Evolutionary conservation across 352 stramenopile species (phyloP).

Genomic region (Globisporangium paddicum): DNA sequence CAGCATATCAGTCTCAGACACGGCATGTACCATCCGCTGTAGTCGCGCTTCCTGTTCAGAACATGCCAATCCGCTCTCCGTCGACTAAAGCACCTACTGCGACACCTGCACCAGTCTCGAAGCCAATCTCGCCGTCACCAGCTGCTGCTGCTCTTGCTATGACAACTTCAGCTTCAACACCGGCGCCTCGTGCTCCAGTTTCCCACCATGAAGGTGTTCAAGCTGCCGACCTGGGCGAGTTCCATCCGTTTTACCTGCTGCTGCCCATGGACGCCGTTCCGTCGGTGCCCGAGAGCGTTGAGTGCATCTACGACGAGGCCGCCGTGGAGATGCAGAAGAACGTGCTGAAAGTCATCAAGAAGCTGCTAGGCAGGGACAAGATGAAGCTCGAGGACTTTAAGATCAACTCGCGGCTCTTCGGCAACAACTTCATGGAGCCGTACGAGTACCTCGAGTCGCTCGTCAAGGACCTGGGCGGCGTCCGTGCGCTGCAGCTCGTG

Average conservation of each 20-base stretch:
- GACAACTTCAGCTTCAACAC: not conserved
- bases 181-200: not conserved
- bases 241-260: slow-evolving; percentile 51
- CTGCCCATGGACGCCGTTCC: slow-evolving; percentile 43
- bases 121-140: not conserved
- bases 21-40: not conserved
- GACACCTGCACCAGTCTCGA: not conserved
- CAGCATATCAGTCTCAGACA: not conserved
- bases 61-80: not conserved
- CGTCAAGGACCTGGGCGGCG: slow-evolving; percentile 44
- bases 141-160: slow-evolving; percentile 1
- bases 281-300: slow-evolving; percentile 38
- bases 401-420: slow-evolving; percentile 70
- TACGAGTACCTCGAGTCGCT: slow-evolving; percentile 65
- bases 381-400: slow-evolving; percentile 70
- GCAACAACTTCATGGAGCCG: slow-evolving; percentile 78
- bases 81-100: not conserved
- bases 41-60: not conserved
- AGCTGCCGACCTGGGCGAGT: slow-evolving; percentile 8
- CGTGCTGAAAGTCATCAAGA: slow-evolving; percentile 67
- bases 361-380: slow-evolving; percentile 51
- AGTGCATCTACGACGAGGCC: slow-evolving; percentile 56
- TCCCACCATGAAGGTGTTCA: not conserved
- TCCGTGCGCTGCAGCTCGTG: slow-evolving; percentile 57
- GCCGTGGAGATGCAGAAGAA: slow-evolving; percentile 68